Evolutionary conservation across 2,329 filamentous ascomycete genomes (phyloP).

Genomic region (Neopestalotiopsis clavispora): DNA sequence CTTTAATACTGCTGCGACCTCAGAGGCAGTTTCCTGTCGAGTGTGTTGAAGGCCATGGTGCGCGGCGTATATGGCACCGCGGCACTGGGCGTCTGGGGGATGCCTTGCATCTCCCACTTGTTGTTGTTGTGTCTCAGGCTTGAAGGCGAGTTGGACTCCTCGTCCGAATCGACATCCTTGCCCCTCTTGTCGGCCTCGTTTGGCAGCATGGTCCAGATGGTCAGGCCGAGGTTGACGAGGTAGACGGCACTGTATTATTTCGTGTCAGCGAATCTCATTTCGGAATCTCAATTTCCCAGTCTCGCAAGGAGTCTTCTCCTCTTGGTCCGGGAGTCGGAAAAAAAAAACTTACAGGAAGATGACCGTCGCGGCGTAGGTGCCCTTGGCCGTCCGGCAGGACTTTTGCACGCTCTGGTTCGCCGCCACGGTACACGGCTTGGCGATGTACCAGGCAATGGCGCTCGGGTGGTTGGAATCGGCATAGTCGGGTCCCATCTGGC

Average conservation of each 20-base stretch:
- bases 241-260: slow-evolving; percentile 58
- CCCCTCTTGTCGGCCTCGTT: slow-evolving; percentile 57
- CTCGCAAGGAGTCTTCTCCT: background rate
- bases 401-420: slow-evolving; percentile 55
- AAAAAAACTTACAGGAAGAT: slow-evolving; percentile 66
- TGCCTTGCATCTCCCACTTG: slow-evolving; percentile 64
- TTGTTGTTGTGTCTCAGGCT: slow-evolving; percentile 46
- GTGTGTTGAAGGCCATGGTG: slow-evolving; percentile 69
- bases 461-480: slow-evolving; percentile 67
- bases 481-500: slow-evolving; percentile 76
- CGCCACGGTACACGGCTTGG: slow-evolving; percentile 69
- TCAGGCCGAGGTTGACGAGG: slow-evolving; percentile 61
- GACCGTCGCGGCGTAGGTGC: slow-evolving; percentile 66
- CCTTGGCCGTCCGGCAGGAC: slow-evolving; percentile 72
- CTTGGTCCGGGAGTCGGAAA: background rate
- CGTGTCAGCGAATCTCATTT: slow-evolving; percentile 15
- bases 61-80: slow-evolving; percentile 64
- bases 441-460: slow-evolving; percentile 75
- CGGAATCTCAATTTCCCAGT: too few relatives aligned
- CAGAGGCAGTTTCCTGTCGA: slow-evolving; percentile 63
- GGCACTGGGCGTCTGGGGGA: slow-evolving; percentile 42
- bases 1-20: slow-evolving; percentile 38
- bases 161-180: slow-evolving; percentile 43
- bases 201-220: slow-evolving; percentile 62
- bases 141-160: slow-evolving; percentile 40